These are phyloP conservation scores for Wickerhamiella musiphila DNA, from an alignment of 805 yeast genomes.

Conservation along the genomic window DNA sequence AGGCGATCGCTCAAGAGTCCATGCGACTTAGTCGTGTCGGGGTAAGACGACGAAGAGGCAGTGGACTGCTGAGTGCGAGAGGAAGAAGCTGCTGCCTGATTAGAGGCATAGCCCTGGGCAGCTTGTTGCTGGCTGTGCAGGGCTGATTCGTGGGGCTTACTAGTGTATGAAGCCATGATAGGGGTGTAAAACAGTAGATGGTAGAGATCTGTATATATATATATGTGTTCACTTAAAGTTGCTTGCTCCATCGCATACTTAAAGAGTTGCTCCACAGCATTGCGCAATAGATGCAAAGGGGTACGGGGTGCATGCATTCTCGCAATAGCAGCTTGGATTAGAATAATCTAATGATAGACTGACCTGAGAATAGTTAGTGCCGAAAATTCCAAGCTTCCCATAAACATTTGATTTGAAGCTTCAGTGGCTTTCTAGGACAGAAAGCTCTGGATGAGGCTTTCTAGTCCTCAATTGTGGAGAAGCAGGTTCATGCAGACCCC, in stretches of 20 bases:
- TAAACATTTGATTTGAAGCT: too few relatives aligned
- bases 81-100: background rate
- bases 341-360: too few relatives aligned
- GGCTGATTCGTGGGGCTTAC: background rate
- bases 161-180: background rate
- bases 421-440: too few relatives aligned
- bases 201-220: background rate
- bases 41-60: background rate
- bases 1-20: conserved; percentile 19
- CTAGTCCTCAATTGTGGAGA: too few relatives aligned
- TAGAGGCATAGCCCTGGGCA: background rate
- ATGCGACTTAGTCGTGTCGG: conserved; percentile 20
- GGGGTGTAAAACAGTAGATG: background rate
- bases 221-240: background rate
- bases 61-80: background rate
- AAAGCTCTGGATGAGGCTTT: too few relatives aligned
- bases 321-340: too few relatives aligned
- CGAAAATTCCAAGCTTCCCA: too few relatives aligned
- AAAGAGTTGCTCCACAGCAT: background rate
- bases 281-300: conserved; percentile 1
- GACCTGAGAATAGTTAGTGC: too few relatives aligned
- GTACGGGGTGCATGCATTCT: background rate
- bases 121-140: background rate
- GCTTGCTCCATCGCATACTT: background rate
- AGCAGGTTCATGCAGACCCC: too few relatives aligned